phyloP scores from a whole-genome alignment of 441 rosid species.

The Populus hybrid region DNA sequence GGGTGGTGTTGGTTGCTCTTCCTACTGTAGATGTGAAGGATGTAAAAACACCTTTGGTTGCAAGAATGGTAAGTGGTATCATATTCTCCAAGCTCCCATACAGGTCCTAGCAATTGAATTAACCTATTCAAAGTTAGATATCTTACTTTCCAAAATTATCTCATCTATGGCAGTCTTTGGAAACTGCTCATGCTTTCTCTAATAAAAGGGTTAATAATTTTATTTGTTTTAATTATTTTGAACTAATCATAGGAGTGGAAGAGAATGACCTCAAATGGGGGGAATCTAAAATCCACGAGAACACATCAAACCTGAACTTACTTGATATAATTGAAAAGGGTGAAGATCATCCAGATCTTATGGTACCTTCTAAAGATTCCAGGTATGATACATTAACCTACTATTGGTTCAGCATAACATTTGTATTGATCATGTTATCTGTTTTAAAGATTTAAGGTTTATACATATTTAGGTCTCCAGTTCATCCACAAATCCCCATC shows the following conservation, averaged over 20 bases:
- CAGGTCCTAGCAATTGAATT: background rate
- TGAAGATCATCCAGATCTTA: constrained; percentile 29
- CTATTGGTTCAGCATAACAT: background rate
- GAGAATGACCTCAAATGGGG: constrained; percentile 26
- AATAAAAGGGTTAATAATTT: background rate
- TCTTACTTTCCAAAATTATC: background rate
- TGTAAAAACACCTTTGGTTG: constrained; percentile 82
- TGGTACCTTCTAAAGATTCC: constrained; percentile 9
- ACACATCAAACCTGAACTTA: constrained; percentile 15
- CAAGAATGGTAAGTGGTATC: constrained; percentile 61
- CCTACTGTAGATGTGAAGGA: constrained; percentile 91
- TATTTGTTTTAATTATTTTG: constrained; percentile 6
- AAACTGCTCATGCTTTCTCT: background rate
- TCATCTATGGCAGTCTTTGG: background rate
- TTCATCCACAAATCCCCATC: constrained; percentile 43
- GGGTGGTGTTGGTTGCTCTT: constrained; percentile 97
- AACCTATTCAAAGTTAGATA: background rate
- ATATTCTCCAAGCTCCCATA: background rate
- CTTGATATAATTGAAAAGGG: background rate
- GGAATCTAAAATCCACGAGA: constrained; percentile 21
- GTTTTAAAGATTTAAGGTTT: background rate
- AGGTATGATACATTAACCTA: constrained; percentile 27
- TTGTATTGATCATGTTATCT: background rate
- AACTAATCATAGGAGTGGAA: constrained; percentile 27
- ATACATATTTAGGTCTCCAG: constrained; percentile 38